These are phyloP conservation scores for Sporothrix globosa DNA, from an alignment of 2,329 filamentous ascomycete genomes.

Conservation along the genomic window DNA sequence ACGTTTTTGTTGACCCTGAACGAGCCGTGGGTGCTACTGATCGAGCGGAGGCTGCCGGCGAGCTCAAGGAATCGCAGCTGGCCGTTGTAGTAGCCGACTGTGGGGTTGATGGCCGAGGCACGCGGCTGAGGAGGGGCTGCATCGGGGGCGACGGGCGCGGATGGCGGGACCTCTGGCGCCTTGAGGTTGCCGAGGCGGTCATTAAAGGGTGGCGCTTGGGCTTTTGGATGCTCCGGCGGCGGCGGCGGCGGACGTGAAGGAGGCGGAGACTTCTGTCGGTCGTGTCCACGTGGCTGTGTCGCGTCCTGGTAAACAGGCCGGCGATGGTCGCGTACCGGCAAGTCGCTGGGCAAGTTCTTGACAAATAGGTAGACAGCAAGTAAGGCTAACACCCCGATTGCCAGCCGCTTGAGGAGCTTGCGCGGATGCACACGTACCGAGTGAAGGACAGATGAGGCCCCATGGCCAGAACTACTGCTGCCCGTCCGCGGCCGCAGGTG, in stretches of 20 bases:
- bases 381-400: slow-evolving; percentile 51
- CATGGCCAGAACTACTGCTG: slow-evolving; percentile 31
- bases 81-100: slow-evolving; percentile 62
- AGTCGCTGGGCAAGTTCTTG: slow-evolving; percentile 60
- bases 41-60: slow-evolving; percentile 63
- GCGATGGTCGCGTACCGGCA: slow-evolving; percentile 47
- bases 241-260: slow-evolving; percentile 8
- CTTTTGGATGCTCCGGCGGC: background rate
- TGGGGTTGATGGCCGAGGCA: background rate
- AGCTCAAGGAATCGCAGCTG: slow-evolving; percentile 70
- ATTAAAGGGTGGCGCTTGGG: slow-evolving; percentile 20
- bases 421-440: slow-evolving; percentile 52
- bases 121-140: background rate
- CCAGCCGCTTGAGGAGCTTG: slow-evolving; percentile 58
- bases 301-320: slow-evolving; percentile 44
- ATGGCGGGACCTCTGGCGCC: background rate
- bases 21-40: slow-evolving; percentile 57
- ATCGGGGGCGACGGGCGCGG: background rate
- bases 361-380: slow-evolving; percentile 65
- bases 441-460: slow-evolving; percentile 45
- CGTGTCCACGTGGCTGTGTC: slow-evolving; percentile 30
- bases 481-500: slow-evolving; percentile 38
- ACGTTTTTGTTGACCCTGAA: slow-evolving; percentile 67
- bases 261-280: background rate
- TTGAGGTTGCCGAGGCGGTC: slow-evolving; percentile 16